These are phyloP conservation scores for Lachancea cidri DNA, from an alignment of 805 yeast species.

Conservation along the genomic window DNA sequence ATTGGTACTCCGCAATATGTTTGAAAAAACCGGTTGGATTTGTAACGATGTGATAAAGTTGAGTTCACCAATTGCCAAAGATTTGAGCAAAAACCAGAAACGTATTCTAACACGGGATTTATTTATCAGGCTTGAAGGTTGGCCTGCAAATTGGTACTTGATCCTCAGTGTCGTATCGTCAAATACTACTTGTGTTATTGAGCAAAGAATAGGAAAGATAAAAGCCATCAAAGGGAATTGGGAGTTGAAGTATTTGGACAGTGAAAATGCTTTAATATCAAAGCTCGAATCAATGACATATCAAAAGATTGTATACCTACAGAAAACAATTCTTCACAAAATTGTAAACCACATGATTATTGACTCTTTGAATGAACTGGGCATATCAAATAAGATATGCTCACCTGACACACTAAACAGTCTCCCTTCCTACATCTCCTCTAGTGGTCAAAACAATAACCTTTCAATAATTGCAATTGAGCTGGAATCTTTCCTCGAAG, in stretches of 20 bases:
- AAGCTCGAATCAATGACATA: constrained; percentile 32
- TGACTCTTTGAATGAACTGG: constrained; percentile 32
- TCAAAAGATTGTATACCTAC: constrained; percentile 28
- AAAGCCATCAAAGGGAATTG: constrained; percentile 29
- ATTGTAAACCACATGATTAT: constrained; percentile 34
- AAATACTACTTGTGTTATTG: constrained; percentile 28
- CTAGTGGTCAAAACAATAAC: constrained; percentile 3
- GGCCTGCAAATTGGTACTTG: constrained; percentile 35
- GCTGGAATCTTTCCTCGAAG: constrained; percentile 29
- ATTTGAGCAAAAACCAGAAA: constrained; percentile 9
- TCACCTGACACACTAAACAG: constrained; percentile 12
- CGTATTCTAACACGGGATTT: constrained; percentile 16
- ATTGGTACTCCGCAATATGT: constrained; percentile 30
- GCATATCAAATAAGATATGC: constrained; percentile 27
- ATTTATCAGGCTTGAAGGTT: constrained; percentile 29
- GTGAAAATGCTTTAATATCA: constrained; percentile 18
- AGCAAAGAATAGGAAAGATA: constrained; percentile 32
- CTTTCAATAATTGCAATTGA: constrained; percentile 25
- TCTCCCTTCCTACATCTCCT: constrained; percentile 23
- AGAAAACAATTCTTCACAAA: constrained; percentile 28
- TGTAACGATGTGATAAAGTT: constrained; percentile 26
- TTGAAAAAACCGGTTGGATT: constrained; percentile 34
- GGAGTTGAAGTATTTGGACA: constrained; percentile 30
- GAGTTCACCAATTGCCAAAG: constrained; percentile 20
- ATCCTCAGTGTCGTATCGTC: constrained; percentile 32